Evolutionary conservation across 257 asterid species (phyloP).

Genomic region (Leptodermis oblonga): DNA sequence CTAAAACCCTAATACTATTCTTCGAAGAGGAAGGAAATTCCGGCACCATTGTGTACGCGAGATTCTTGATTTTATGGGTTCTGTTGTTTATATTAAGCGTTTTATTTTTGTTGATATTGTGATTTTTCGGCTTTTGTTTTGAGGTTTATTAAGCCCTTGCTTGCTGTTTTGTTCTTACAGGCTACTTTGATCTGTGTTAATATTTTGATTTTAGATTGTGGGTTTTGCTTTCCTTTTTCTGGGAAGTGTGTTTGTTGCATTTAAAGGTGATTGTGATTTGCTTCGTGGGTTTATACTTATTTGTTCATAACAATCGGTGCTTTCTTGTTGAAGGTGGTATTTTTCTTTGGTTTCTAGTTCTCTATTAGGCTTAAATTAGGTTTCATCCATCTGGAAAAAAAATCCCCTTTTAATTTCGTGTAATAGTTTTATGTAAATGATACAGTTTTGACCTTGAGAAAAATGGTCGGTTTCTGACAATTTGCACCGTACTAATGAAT

Average conservation of each 20-base stretch:
- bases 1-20: slow-evolving; percentile 1
- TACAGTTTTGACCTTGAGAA: not conserved
- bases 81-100: not conserved
- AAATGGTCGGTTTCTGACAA: not conserved
- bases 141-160: not conserved
- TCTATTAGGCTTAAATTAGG: not conserved
- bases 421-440: not conserved
- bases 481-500: not conserved
- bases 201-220: not conserved
- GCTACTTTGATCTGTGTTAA: not conserved
- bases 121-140: not conserved
- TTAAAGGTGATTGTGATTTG: not conserved
- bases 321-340: not conserved
- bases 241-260: not conserved
- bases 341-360: not conserved
- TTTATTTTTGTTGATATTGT: not conserved
- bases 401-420: not conserved
- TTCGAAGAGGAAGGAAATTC: not conserved
- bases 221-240: not conserved
- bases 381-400: not conserved
- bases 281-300: not conserved
- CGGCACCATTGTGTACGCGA: not conserved
- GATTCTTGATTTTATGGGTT: not conserved
- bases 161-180: not conserved
- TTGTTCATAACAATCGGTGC: not conserved